Base-by-base conservation (phyloP, 148 eudicot genomes). In the Drosera capensis region DNA sequence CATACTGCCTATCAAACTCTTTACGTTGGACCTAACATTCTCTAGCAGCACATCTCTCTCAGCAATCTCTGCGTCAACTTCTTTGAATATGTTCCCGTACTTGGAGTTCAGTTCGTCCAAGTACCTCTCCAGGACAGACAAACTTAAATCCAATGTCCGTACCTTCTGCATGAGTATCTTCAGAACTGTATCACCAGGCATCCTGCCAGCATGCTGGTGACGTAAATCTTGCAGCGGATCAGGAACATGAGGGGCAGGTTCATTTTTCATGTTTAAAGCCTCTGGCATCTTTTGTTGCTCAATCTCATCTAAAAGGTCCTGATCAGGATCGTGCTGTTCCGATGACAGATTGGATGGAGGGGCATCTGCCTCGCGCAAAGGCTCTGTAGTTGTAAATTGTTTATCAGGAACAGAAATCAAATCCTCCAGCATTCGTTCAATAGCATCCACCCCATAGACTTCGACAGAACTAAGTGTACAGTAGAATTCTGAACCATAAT, bases 161-260 rank as follows among this genome's bases (percentile, higher is more conserved):
- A 90, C 95, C 56, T 90, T 90, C 70, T 90, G 86, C 95, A 85
- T 85, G 39, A 90, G 70, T 57, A 90, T 85, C 80, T 90, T 90
- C 28, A 90, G 77, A 60, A 80, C 97, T 24, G 85, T 80, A 60
- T 90, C 99, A 48, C 99, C 94, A 11, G 99, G 99, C 87, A 84
- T 78, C 59, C 99, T 73, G 50, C 94, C 74, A 29, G 62, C 68
- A 43, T 71, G 94, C 51, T 73, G 88, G 45, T 67, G 92, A 20
- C 70, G 87, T 40, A 55, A 54, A 63, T 82, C 96, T 56, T 79
- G 79, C 39, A 62, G 62, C 40, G 94, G 72, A 65, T 80, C 95
- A 59, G 76, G 71, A 56, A 57, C 61, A 23, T 43, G 38, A 36
- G 54, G 54, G 7, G 41, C 20, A 22, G 49, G 28, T 41, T 58